These are phyloP conservation scores for Stipa capillata DNA, from an alignment of 176 grass and related monocot species.

Conservation along the genomic window DNA sequence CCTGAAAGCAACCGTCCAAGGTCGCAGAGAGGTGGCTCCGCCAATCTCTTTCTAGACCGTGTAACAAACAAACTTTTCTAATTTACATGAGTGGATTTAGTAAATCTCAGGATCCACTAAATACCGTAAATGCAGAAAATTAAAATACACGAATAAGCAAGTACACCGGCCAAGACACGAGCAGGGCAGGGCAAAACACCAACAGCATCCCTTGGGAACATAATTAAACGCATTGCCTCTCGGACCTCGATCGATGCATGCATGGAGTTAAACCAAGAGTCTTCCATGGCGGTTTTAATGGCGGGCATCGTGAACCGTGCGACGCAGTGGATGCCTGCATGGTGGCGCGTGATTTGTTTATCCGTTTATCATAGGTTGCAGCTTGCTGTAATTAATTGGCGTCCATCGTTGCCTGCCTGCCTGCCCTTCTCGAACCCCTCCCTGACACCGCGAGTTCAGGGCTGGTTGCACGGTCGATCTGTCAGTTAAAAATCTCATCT, in stretches of 20 bases:
- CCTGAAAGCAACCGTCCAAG: no score
- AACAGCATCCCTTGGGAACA: conserved; percentile 20
- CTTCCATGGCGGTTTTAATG: not conserved
- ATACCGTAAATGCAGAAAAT: no score
- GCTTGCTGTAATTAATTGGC: not conserved
- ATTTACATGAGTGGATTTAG: no score
- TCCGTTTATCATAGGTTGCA: not conserved
- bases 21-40: no score
- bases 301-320: not conserved
- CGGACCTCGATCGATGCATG: not conserved
- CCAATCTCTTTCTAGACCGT: no score
- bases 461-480: not conserved
- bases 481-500: not conserved
- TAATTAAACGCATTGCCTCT: not conserved
- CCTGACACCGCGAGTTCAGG: not conserved
- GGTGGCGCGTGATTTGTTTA: not conserved
- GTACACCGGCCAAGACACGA: not conserved
- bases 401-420: not conserved
- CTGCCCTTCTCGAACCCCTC: not conserved
- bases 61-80: no score
- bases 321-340: not conserved
- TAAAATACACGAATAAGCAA: no score
- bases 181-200: not conserved
- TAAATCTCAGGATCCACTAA: no score
- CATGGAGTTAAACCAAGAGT: not conserved